These are phyloP conservation scores for Pisolithus thermaeus DNA, from an alignment of 1,284 basidiomycete species.

Conservation along the genomic window DNA sequence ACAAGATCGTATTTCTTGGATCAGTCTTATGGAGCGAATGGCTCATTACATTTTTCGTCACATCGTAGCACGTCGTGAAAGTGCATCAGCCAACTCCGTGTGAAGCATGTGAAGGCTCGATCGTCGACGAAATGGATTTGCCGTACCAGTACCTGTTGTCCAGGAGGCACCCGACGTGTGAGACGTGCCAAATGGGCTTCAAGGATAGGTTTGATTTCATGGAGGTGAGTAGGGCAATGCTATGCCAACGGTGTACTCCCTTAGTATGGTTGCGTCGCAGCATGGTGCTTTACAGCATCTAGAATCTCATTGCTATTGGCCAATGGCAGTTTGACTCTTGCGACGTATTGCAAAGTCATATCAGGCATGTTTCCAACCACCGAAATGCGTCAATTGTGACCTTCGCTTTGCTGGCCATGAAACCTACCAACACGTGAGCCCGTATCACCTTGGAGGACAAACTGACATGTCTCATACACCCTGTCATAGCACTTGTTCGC, in stretches of 20 bases:
- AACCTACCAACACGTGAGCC: constrained; percentile 27
- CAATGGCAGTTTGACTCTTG: constrained; percentile 31
- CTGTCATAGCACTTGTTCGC: constrained; percentile 22
- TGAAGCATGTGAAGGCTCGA: constrained; percentile 19
- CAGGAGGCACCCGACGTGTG: constrained; percentile 23
- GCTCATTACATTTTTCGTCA: constrained; percentile 1
- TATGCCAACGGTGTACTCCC: constrained; percentile 6
- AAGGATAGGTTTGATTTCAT: constrained; percentile 24
- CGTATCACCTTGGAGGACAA: neutral
- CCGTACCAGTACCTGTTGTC: constrained; percentile 23
- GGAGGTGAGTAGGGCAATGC: constrained; percentile 18
- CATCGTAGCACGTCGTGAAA: constrained; percentile 20
- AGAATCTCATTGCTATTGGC: constrained; percentile 27
- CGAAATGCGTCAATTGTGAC: constrained; percentile 23
- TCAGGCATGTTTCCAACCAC: constrained; percentile 29
- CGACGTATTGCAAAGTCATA: constrained; percentile 24
- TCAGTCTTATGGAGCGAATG: neutral
- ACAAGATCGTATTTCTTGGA: constrained; percentile 15
- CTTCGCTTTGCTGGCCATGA: constrained; percentile 25
- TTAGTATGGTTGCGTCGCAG: constrained; percentile 9
- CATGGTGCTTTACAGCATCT: constrained; percentile 27
- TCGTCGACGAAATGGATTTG: constrained; percentile 21
- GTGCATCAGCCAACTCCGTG: constrained; percentile 24
- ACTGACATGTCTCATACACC: constrained; percentile 4
- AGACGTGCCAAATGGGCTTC: constrained; percentile 24